Base-by-base conservation (phyloP, 2,329 filamentous ascomycete genomes). In the Erysiphe pisi region DNA sequence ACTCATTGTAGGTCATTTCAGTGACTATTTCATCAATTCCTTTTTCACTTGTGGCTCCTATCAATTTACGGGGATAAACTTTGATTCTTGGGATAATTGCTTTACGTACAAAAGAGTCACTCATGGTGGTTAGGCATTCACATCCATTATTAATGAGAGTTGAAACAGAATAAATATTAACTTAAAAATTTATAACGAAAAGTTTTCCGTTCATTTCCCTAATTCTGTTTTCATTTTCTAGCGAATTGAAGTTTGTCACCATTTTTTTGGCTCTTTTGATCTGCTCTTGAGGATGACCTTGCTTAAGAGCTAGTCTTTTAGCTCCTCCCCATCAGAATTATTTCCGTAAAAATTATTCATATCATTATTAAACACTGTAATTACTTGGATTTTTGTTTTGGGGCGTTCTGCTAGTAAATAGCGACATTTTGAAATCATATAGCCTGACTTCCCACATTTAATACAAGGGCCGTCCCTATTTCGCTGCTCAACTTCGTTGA, bases 141-240 rank as follows among this genome's bases (percentile, higher is more conserved):
- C 31, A 45, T 45, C 12, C 43, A 9, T 74, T 74, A 40, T 74
- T 22, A 52, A 74, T 74, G 16, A 74, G 25, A n/a, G 70, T 74
- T 20, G 70, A n/a, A 9, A 74, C 70, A 20, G 36, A 25, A 47
- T 28, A 28, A 25, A 52, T 47, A 28, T 28, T 28, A 18, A 74
- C 20, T 74, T 49, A 12, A 28, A 40, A 14, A n/a, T 49, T 40
- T 47, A 74, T 74, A 22, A 74, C 4, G 31, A 52, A 77, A 43
- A 3, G 40, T 14, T n/a, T 7, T 58, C 36, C n/a, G 58, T 68
- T 77, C 58, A 70, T 74, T 74, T 12, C 22, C 25, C 25, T 49
- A 36, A 36, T 36, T 47, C 14, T 6, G 49, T 11, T 40, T 7
- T 9, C 3, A 16, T 52, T 22, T 52, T 52, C 49, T 16, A 52